A percentile compares a stretch with the other conserved stretches of the same genome.
Conservation (phyloP, 306 rosid genomes). For the Erythrophleum fordii region DNA sequence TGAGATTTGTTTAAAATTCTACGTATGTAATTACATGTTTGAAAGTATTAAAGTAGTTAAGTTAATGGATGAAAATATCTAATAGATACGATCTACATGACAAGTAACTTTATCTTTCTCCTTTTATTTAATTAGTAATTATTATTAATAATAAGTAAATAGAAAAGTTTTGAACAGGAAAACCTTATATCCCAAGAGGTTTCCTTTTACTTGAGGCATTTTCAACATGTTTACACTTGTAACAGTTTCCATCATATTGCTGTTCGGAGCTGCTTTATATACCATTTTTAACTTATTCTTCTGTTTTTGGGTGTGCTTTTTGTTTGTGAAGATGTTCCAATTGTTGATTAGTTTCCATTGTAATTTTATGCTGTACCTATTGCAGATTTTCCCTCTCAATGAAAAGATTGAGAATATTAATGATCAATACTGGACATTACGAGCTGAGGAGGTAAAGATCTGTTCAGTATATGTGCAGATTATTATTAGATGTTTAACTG, state of each 20-base stretch:
- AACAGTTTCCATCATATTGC: background rate
- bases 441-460: conserved; percentile 79
- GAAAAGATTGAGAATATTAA: conserved; percentile 82
- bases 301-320: background rate
- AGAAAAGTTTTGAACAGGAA: background rate
- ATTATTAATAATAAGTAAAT: background rate
- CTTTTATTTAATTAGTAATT: background rate
- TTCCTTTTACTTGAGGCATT: background rate
- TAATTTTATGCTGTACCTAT: background rate
- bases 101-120: background rate
- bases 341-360: conserved; percentile 7
- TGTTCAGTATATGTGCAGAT: background rate
- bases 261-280: background rate
- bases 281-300: background rate
- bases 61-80: conserved; percentile 3
- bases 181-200: background rate
- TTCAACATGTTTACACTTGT: background rate
- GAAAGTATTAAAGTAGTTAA: background rate
- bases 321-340: background rate
- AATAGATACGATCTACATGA: background rate
- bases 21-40: background rate
- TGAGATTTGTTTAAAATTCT: background rate
- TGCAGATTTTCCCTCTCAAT: conserved; percentile 66
- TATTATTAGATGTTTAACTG: background rate
- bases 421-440: conserved; percentile 83